Evolutionary conservation across 2,329 filamentous ascomycete genomes (phyloP).

Genomic region (Lasiodiplodia sp.): DNA sequence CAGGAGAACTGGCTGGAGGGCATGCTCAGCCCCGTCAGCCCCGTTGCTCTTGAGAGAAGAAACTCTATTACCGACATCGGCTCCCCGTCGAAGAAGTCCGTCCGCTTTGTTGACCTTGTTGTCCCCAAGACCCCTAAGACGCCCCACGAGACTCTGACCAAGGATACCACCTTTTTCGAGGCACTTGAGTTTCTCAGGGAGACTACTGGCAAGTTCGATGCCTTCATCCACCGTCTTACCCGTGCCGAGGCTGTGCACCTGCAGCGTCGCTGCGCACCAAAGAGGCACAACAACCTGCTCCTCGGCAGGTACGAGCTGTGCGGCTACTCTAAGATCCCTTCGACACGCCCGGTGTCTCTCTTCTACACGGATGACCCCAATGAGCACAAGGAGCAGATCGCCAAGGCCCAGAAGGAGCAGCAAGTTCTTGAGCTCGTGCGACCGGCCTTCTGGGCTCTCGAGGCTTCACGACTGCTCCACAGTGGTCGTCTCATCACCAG

Average conservation of each 20-base stretch:
- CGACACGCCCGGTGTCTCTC: constrained; percentile 54
- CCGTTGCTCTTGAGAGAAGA: constrained; percentile 27
- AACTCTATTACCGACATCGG: constrained; percentile 36
- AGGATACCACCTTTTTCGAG: constrained; percentile 83
- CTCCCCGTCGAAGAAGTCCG: constrained; percentile 71
- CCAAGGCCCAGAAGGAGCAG: constrained; percentile 73
- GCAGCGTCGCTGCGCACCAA: constrained; percentile 75
- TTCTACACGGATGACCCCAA: constrained; percentile 62
- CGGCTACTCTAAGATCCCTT: constrained; percentile 50
- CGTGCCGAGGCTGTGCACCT: constrained; percentile 90
- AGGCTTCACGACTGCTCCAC: constrained; percentile 67
- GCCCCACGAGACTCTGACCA: constrained; percentile 41
- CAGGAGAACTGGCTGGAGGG: constrained; percentile 78
- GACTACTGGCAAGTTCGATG: constrained; percentile 71
- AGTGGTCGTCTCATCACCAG: constrained; percentile 66
- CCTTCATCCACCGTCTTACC: constrained; percentile 82
- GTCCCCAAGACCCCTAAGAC: constrained; percentile 33
- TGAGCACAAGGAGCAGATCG: constrained; percentile 65
- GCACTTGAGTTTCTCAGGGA: constrained; percentile 81
- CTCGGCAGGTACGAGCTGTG: constrained; percentile 84
- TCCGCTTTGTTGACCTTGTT: constrained; percentile 68
- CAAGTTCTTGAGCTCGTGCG: constrained; percentile 77
- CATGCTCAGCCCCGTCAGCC: constrained; percentile 33
- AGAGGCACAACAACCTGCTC: constrained; percentile 79
- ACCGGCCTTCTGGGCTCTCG: constrained; percentile 67